A percentile compares a stretch with the other conserved stretches of the same genome.
Conservation (phyloP, 768 basidiomycete genomes). For the Imleria badia region DNA sequence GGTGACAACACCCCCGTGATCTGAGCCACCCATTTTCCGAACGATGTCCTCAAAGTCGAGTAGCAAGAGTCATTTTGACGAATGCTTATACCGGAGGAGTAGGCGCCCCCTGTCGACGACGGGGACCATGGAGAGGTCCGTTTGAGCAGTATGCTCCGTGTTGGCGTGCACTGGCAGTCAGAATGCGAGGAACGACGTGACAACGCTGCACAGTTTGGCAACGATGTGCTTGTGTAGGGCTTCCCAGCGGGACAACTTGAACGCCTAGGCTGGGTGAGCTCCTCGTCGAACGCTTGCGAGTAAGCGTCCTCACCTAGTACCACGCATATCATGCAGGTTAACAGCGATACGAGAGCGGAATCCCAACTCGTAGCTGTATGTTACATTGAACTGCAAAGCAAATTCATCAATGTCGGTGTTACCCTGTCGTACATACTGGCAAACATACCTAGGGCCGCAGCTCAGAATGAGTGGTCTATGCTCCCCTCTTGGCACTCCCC, state of each 20-base stretch:
- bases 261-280: conserved; percentile 40
- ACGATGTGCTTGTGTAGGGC: conserved; percentile 85
- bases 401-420: background rate
- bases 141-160: conserved; percentile 54
- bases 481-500: conserved; percentile 80
- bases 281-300: background rate
- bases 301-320: conserved; percentile 41
- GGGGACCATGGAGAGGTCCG: conserved; percentile 36
- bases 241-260: conserved; percentile 75
- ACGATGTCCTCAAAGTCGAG: conserved; percentile 82
- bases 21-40: too few species aligned
- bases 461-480: conserved; percentile 74
- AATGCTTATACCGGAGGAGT: conserved; percentile 67
- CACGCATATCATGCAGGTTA: conserved; percentile 83
- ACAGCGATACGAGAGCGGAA: conserved; percentile 85
- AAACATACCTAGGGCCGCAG: conserved; percentile 49
- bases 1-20: too few species aligned
- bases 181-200: conserved; percentile 73
- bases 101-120: conserved; percentile 47
- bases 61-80: conserved; percentile 61
- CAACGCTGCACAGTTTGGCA: conserved; percentile 83
- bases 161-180: conserved; percentile 72
- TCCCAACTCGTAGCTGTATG: conserved; percentile 82
- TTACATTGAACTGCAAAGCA: conserved; percentile 70
- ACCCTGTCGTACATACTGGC: background rate